Evolutionary conservation across 371 early-diverging fungal genomes (phyloP).

Genomic region (Mucor mucedo): DNA sequence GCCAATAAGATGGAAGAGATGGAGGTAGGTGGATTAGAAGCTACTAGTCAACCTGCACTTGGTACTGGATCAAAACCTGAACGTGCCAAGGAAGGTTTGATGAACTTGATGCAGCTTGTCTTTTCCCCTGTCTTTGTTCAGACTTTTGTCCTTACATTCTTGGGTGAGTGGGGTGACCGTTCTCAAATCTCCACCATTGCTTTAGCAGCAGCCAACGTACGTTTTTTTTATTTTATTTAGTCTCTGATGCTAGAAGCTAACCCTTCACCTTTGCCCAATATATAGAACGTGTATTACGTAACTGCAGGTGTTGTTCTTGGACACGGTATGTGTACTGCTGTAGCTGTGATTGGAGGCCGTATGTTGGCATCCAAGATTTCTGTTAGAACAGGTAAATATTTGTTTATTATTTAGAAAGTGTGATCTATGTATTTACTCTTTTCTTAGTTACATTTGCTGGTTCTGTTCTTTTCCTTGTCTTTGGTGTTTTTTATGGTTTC

Average conservation of each 20-base stretch:
- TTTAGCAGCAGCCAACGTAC: constrained; percentile 89
- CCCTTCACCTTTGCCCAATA: too few relatives aligned
- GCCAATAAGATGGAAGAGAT: constrained; percentile 60
- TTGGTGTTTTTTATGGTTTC: constrained; percentile 75
- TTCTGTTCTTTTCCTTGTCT: constrained; percentile 82
- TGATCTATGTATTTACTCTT: not conserved
- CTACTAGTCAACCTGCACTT: not conserved
- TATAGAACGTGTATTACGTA: constrained; percentile 80
- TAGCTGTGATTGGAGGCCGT: constrained; percentile 94
- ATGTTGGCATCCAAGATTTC: constrained; percentile 91
- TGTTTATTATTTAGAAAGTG: not conserved
- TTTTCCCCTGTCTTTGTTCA: constrained; percentile 94
- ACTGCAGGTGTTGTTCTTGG: constrained; percentile 88
- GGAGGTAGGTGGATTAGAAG: constrained; percentile 36
- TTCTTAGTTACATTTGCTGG: constrained; percentile 82
- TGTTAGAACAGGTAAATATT: constrained; percentile 79
- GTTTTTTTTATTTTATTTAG: constrained; percentile 19
- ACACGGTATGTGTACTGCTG: constrained; percentile 88
- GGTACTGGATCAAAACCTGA: constrained; percentile 19
- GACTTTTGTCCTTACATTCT: constrained; percentile 91
- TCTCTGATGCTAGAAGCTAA: constrained; percentile 6
- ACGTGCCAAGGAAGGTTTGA: constrained; percentile 52
- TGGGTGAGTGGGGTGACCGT: constrained; percentile 98
- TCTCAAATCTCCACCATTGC: constrained; percentile 95
- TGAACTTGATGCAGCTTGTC: constrained; percentile 69